Conservation (phyloP, 2,329 filamentous ascomycete genomes). For the Apiospora sp. region DNA sequence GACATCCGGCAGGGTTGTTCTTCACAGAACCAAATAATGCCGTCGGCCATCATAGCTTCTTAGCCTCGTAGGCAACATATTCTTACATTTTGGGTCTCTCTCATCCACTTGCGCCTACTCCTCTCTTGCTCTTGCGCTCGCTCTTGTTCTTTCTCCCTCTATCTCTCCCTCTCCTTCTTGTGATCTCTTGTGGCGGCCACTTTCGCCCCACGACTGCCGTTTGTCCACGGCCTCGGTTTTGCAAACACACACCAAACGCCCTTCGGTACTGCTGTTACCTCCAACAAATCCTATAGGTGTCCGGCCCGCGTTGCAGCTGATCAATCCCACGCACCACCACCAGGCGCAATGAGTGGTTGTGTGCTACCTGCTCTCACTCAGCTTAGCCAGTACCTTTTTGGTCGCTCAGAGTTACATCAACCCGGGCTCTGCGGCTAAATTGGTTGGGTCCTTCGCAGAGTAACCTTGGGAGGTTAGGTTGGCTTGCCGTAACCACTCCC, state of each 20-base stretch:
- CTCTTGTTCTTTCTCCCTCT: background rate
- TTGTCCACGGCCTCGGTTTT: background rate
- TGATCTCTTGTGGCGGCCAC: background rate
- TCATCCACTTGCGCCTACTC: slow-evolving; percentile 1
- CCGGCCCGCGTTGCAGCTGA: background rate
- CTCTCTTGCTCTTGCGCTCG: background rate
- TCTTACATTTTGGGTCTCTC: background rate
- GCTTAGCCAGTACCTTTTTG: background rate
- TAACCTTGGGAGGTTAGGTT: background rate
- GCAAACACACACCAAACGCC: background rate
- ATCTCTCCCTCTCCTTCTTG: background rate
- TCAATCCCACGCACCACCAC: slow-evolving; percentile 8
- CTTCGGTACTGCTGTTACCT: background rate
- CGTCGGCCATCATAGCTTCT: background rate
- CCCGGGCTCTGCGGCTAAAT: slow-evolving; percentile 12
- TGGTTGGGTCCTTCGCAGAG: background rate
- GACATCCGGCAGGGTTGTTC: slow-evolving; percentile 4
- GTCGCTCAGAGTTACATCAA: background rate
- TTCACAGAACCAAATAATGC: background rate
- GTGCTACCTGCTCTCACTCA: background rate
- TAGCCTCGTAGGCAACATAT: background rate
- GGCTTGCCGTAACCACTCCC: slow-evolving; percentile 5
- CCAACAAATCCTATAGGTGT: background rate
- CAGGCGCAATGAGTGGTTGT: background rate
- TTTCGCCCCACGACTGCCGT: background rate